Evolutionary conservation across 2,329 filamentous ascomycete species (phyloP).

Genomic region (Microsporum canis): DNA sequence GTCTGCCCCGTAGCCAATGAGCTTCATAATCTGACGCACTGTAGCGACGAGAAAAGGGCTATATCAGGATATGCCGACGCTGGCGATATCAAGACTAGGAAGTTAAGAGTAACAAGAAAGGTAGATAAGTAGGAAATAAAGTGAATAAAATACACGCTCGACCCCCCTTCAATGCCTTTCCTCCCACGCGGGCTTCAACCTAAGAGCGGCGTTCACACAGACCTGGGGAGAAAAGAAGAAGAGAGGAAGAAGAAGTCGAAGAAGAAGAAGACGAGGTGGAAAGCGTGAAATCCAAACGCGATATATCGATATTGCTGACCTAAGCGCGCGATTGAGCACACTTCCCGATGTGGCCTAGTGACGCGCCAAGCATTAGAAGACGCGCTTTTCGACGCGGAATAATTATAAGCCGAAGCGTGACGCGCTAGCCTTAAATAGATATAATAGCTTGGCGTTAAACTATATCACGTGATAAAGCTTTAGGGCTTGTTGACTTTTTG

Average conservation of each 20-base stretch:
- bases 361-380: slow-evolving; percentile 32
- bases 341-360: background rate
- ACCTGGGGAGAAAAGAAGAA: background rate
- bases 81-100: background rate
- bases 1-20: background rate
- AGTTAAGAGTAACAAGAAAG: background rate
- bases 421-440: slow-evolving; percentile 4
- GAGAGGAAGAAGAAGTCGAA: slow-evolving; percentile 13
- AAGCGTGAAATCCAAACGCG: background rate
- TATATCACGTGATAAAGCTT: background rate
- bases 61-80: background rate
- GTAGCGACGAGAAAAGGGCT: background rate
- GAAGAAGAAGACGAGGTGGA: slow-evolving; percentile 8
- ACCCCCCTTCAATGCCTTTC: background rate
- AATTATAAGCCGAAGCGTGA: slow-evolving; percentile 5
- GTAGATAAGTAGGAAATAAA: background rate
- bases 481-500: background rate
- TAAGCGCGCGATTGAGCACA: slow-evolving; percentile 5
- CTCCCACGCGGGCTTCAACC: slow-evolving; percentile 5
- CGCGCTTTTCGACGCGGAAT: slow-evolving; percentile 19
- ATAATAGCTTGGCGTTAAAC: background rate
- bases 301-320: slow-evolving; percentile 3
- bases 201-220: background rate
- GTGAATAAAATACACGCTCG: background rate
- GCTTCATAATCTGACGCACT: background rate